Evolutionary conservation across 2,329 filamentous ascomycete genomes (phyloP).

Genomic region (Endoconidiophora polonica): DNA sequence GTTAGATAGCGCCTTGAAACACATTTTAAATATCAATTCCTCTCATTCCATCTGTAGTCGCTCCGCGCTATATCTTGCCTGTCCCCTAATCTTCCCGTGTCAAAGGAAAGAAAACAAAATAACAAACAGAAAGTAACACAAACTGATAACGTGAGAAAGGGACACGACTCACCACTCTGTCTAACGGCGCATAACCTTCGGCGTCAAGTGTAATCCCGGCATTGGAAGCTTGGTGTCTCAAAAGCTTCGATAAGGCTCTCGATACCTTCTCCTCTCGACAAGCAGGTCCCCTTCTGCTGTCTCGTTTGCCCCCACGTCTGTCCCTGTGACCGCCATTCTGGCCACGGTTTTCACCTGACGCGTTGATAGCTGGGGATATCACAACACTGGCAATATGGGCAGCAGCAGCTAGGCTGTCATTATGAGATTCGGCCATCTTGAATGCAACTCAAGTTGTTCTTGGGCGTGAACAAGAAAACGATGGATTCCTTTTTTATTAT

Average conservation of each 20-base stretch:
- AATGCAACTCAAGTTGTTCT: no score
- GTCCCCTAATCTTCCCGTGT: neutral
- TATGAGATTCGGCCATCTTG: no score
- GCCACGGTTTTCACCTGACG: neutral
- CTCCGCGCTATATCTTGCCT: neutral
- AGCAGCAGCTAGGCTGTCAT: no score
- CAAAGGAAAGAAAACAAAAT: conserved; percentile 6
- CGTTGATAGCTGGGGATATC: no score
- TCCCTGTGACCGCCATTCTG: conserved; percentile 18
- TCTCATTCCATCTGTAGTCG: neutral
- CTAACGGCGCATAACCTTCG: conserved; percentile 42
- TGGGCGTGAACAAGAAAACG: no score
- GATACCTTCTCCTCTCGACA: conserved; percentile 33
- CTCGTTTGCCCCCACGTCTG: conserved; percentile 18
- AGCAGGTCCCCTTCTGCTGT: conserved; percentile 15
- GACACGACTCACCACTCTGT: conserved; percentile 36
- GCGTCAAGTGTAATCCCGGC: conserved; percentile 40
- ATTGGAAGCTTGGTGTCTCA: conserved; percentile 39
- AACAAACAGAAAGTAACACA: neutral
- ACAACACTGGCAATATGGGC: no score
- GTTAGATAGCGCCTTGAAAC: neutral
- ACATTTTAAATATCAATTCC: neutral
- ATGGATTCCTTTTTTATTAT: no score
- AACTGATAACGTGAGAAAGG: neutral
- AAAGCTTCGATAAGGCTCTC: conserved; percentile 34